Percentiles rank a stretch among this genome's conserved stretches.
Evolutionary conservation across 352 stramenopile species (phyloP).

Genomic region (Phytophthora agathidicida): DNA sequence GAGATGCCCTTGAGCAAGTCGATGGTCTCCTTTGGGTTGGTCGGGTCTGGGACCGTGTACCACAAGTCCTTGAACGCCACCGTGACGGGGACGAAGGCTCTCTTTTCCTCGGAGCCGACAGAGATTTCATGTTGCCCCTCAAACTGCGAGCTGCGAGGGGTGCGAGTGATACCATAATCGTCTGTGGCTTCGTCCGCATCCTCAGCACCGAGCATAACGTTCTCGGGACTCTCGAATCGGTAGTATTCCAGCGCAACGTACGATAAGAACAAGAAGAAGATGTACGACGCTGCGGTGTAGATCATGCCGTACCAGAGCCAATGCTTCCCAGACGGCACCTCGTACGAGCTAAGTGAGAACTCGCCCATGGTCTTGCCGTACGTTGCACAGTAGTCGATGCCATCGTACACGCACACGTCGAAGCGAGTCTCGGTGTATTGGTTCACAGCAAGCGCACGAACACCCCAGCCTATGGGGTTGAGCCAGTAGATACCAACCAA

Average conservation of each 20-base stretch:
- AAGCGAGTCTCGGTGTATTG: conserved; percentile 30
- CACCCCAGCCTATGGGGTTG: conserved; percentile 43
- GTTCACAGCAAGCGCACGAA: conserved; percentile 32
- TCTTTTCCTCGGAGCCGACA: neutral
- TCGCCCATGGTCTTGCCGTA: conserved; percentile 32
- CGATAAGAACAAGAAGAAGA: conserved; percentile 17
- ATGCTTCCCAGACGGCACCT: conserved; percentile 23
- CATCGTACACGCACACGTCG: conserved; percentile 20
- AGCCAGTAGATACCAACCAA: conserved; percentile 48
- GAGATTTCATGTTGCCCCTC: too few relatives aligned
- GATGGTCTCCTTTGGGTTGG: conserved; percentile 20
- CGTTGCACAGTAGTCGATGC: conserved; percentile 30
- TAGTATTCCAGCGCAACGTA: conserved; percentile 12
- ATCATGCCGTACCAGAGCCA: conserved; percentile 35
- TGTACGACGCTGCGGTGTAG: conserved; percentile 26
- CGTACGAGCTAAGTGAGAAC: conserved; percentile 28
- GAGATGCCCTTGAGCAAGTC: conserved; percentile 68
- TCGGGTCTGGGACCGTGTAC: conserved; percentile 22
- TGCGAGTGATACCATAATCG: neutral
- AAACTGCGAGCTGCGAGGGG: too few relatives aligned
- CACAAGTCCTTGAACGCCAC: conserved; percentile 31
- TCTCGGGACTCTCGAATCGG: conserved; percentile 18
- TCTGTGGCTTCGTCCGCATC: neutral
- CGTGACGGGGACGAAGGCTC: conserved; percentile 1
- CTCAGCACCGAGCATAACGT: conserved; percentile 5